phyloP scores from a whole-genome alignment of 345 rosid genomes.

The Pistacia atlantica region DNA sequence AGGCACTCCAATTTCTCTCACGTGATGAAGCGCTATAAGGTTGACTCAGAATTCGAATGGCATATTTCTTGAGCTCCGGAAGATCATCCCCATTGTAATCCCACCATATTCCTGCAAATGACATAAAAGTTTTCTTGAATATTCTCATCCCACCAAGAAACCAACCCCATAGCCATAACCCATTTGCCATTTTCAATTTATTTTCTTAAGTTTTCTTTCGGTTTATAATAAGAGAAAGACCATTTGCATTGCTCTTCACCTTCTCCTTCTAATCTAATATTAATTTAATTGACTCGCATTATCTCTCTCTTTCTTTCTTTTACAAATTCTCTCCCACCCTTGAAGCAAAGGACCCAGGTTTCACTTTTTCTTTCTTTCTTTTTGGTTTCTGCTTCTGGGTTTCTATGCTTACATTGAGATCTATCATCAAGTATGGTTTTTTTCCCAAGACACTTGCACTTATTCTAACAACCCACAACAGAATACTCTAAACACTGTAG shows the following conservation, averaged over 20 bases:
- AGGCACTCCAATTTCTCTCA: no score
- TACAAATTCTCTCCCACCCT: constrained; percentile 40
- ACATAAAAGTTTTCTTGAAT: no score
- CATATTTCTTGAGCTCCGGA: no score
- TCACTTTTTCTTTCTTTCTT: neutral
- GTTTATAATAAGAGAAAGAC: neutral
- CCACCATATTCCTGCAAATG: no score
- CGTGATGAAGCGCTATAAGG: no score
- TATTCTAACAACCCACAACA: constrained; percentile 19
- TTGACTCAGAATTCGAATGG: no score
- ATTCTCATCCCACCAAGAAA: constrained; percentile 2
- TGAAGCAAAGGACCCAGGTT: constrained; percentile 52
- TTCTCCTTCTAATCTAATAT: neutral
- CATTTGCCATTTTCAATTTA: neutral
- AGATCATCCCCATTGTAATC: no score
- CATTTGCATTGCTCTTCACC: constrained; percentile 7
- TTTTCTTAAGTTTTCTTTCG: neutral
- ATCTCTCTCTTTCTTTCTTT: constrained; percentile 11
- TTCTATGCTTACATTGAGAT: constrained; percentile 55
- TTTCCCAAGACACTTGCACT: constrained; percentile 26
- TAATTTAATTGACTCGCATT: constrained; percentile 10
- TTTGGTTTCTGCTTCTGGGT: constrained; percentile 35
- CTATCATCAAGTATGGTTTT: constrained; percentile 37
- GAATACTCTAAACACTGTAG: constrained; percentile 19
- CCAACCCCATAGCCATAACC: neutral